Evolutionary conservation across 495 filamentous ascomycete genomes (phyloP), one percentile per base, ranked within the genome.

Genomic region (Penicilliopsis zonata): DNA sequence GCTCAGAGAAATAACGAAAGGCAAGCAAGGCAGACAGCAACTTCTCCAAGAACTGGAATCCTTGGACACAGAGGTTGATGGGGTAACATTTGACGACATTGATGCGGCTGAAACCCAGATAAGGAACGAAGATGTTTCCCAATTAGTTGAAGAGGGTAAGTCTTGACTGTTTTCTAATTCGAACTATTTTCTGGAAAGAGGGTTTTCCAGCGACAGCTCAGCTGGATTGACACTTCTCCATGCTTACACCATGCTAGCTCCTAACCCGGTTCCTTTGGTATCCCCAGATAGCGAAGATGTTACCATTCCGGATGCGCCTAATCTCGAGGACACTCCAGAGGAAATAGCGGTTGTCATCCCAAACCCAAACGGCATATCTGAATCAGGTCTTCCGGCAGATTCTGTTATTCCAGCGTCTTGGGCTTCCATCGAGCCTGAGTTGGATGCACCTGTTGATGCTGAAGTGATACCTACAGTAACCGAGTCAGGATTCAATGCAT

Each of bases 21-120:
- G 46, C 8, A 47, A 47, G 35, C 44, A 55, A 35, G 54, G 49
- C 9, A 44, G 50, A 9, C 39, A 52, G 30, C 61, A 55, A 26
- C 55, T 79, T 21, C 49, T 59, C 3, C 63, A 69, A 5, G 75
- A 82, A 35, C 56, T 78, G 32, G 65, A 74, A 25, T 43, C 51
- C 22, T 57, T 76, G 1, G 61, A 61, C 5, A 38, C 59, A 16
- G 59, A 74, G 36, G 47, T 69, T 12, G 52, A 63, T 37, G 63
- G 55, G 0, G 36, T 63, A 30, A 44, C 59, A 1, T 43, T 60
- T 25, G 55, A 52, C 14, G 54, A 61, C 28, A 39, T 69, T 8
- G 53, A 65, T 25, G 46, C 58, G 40, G 47, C 57, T 44, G 40
- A 54, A 44, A 47, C 47, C 31, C 46, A 47, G 33, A 30, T 46